Conservation (phyloP, 2,329 filamentous ascomycete species). For the Aureobasidium leucospermi region DNA sequence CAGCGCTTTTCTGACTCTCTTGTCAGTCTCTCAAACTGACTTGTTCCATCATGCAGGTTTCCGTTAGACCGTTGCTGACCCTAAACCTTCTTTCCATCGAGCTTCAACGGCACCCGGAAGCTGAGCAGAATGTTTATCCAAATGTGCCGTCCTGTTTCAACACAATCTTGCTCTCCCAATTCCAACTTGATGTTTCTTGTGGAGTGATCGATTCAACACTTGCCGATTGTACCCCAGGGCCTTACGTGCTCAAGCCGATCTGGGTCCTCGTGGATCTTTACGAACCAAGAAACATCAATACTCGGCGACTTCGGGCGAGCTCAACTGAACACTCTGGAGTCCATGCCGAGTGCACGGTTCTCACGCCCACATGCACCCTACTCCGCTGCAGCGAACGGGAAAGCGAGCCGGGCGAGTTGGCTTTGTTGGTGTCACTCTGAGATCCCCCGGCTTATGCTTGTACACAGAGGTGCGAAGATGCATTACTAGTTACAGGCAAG, state of each 20-base stretch:
- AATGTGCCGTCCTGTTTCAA: not conserved
- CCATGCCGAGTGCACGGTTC: constrained; percentile 1
- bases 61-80: constrained; percentile 7
- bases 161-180: not conserved
- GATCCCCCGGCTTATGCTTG: constrained; percentile 5
- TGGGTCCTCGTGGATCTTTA: not conserved
- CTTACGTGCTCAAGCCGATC: not conserved
- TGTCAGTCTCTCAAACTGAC: constrained; percentile 6
- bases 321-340: not conserved
- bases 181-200: not conserved
- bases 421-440: constrained; percentile 7
- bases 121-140: not conserved
- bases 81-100: constrained; percentile 8
- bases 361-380: not conserved
- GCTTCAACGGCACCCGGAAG: not conserved
- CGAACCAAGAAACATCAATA: not conserved
- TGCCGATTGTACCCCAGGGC: not conserved
- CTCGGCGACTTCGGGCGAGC: constrained; percentile 1
- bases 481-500: not conserved
- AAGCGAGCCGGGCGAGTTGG: not conserved
- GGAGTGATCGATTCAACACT: not conserved
- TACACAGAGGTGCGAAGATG: not conserved
- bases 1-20: not conserved
- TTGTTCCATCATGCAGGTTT: constrained; percentile 11
- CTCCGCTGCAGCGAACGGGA: constrained; percentile 1